These are phyloP conservation scores for Vicia sativa DNA, from an alignment of 306 rosid genomes.

Conservation along the genomic window DNA sequence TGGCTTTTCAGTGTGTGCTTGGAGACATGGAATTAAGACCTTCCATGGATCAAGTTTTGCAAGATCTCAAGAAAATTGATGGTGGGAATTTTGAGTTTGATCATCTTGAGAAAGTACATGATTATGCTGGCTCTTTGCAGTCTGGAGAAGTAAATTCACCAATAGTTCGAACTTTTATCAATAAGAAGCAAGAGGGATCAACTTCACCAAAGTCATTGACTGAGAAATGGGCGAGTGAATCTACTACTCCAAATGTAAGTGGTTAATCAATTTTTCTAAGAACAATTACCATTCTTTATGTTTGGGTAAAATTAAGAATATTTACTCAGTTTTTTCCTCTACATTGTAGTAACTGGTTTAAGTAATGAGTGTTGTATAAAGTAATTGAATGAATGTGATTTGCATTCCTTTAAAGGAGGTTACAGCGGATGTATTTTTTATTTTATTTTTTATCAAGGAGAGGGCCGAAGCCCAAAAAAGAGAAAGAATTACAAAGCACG, in stretches of 20 bases:
- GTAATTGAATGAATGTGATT: too few species aligned
- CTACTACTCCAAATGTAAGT: conserved; percentile 38
- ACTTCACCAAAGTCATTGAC: conserved; percentile 51
- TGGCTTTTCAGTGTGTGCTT: conserved; percentile 74
- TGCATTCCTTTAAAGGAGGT: too few species aligned
- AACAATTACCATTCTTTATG: background rate
- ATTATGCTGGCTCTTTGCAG: background rate
- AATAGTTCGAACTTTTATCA: conserved; percentile 34
- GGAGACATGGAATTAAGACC: conserved; percentile 73
- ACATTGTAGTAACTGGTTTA: background rate
- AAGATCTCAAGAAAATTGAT: conserved; percentile 48
- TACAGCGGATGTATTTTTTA: too few species aligned
- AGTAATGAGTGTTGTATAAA: background rate
- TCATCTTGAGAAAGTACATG: conserved; percentile 26
- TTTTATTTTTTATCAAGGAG: too few species aligned
- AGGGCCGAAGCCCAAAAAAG: too few species aligned
- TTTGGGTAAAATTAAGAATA: background rate
- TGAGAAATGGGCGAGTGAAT: conserved; percentile 46
- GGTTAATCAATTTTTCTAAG: conserved; percentile 15
- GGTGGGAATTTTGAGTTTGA: conserved; percentile 40
- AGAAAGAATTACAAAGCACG: too few species aligned
- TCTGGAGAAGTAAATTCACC: conserved; percentile 24
- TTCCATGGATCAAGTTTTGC: conserved; percentile 62
- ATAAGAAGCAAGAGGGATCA: conserved; percentile 22
- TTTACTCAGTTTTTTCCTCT: background rate